A percentile compares a stretch with the other conserved stretches of the same genome.
These are phyloP conservation scores for Nothophaeocryptopus gaeumannii DNA, from an alignment of 2,329 filamentous ascomycete genomes.

Conservation along the genomic window DNA sequence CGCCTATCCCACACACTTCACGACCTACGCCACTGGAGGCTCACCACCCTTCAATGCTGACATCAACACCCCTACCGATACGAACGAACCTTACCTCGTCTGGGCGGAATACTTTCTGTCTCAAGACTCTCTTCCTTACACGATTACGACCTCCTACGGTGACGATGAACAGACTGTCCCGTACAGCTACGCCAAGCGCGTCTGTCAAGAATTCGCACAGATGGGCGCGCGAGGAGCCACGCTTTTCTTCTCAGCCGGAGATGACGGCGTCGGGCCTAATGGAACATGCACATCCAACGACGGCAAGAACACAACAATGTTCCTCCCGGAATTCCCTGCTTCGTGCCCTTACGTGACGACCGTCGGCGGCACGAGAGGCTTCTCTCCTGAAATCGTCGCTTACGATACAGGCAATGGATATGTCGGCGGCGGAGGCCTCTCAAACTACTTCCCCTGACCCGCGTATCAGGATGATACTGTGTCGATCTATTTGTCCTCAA, in stretches of 20 bases:
- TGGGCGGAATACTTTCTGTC: slow-evolving; percentile 59
- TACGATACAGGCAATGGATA: slow-evolving; percentile 40
- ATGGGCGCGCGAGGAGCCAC: slow-evolving; percentile 63
- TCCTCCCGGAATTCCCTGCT: slow-evolving; percentile 47
- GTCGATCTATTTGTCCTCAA: slow-evolving; percentile 37
- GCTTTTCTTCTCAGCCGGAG: slow-evolving; percentile 61
- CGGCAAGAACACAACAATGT: slow-evolving; percentile 42
- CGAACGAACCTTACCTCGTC: slow-evolving; percentile 65
- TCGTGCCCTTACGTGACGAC: slow-evolving; percentile 47
- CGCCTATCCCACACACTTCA: slow-evolving; percentile 47
- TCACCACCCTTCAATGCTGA: slow-evolving; percentile 48
- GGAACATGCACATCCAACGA: slow-evolving; percentile 46
- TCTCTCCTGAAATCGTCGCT: slow-evolving; percentile 42
- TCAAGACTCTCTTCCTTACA: slow-evolving; percentile 55
- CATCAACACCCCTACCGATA: slow-evolving; percentile 44
- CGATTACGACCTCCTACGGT: slow-evolving; percentile 63
- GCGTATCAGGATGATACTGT: slow-evolving; percentile 42
- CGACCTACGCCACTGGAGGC: slow-evolving; percentile 60
- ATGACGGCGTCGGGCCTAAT: slow-evolving; percentile 54
- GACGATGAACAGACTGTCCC: slow-evolving; percentile 64
- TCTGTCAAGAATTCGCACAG: slow-evolving; percentile 62
- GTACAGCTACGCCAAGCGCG: slow-evolving; percentile 54
- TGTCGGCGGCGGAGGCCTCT: slow-evolving; percentile 45
- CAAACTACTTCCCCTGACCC: slow-evolving; percentile 42
- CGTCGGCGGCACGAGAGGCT: slow-evolving; percentile 42